phyloP scores from a whole-genome alignment of 1,139 yeast genomes.

The Hanseniaspora gamundiae region DNA sequence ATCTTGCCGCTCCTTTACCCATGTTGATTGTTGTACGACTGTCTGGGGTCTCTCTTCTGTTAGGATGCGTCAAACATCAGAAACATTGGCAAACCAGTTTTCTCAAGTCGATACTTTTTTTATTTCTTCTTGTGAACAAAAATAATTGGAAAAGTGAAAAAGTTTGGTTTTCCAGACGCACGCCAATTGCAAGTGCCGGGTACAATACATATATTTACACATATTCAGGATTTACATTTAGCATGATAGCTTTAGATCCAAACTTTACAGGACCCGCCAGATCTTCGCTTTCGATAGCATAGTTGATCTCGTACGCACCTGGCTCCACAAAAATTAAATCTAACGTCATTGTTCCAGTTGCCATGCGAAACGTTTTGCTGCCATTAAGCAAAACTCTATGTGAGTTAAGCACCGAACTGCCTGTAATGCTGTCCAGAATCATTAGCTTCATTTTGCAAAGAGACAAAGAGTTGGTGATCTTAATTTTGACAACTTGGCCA shows the following conservation, averaged over 20 bases:
- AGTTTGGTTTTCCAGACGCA: too few relatives aligned
- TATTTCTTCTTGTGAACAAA: too few relatives aligned
- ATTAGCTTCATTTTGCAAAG: constrained; percentile 1
- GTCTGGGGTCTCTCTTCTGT: not conserved
- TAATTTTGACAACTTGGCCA: not conserved
- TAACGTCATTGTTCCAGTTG: not conserved
- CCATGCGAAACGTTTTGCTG: constrained; percentile 5
- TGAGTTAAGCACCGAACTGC: constrained; percentile 3
- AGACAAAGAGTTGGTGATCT: not conserved
- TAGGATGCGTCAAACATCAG: too few relatives aligned
- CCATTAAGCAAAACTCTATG: constrained; percentile 6
- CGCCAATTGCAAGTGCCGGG: too few relatives aligned
- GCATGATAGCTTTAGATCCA: constrained; percentile 3
- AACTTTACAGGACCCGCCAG: constrained; percentile 5
- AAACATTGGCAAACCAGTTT: too few relatives aligned
- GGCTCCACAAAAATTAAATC: constrained; percentile 3
- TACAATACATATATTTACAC: too few relatives aligned
- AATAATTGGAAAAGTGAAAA: too few relatives aligned
- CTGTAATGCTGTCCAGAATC: constrained; percentile 6
- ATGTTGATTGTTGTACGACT: constrained; percentile 14
- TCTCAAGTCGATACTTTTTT: too few relatives aligned
- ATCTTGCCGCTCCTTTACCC: constrained; percentile 36
- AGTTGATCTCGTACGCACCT: constrained; percentile 7
- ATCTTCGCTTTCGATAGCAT: constrained; percentile 6
- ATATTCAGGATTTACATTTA: constrained; percentile 3